Evolutionary conservation across 1,139 yeast species (phyloP).

Genomic region (Yamadazyma kanchanaburiensis): DNA sequence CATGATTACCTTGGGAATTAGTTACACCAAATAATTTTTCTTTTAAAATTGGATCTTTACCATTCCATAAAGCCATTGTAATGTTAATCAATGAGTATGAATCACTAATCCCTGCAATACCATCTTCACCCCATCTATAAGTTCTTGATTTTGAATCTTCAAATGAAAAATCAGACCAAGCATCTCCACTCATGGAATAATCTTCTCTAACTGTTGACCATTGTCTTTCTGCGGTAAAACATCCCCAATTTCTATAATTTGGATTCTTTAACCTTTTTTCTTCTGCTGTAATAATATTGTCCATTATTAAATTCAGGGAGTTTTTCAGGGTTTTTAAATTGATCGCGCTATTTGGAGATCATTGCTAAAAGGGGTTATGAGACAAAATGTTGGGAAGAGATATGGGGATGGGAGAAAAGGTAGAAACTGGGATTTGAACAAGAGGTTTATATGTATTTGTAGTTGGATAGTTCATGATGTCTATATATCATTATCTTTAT

Average conservation of each 20-base stretch:
- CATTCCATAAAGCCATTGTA: constrained; percentile 90
- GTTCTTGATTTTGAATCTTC: constrained; percentile 82
- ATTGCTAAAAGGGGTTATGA: too few relatives aligned
- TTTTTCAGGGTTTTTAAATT: too few relatives aligned
- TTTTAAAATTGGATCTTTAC: constrained; percentile 78
- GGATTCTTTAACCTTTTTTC: constrained; percentile 62
- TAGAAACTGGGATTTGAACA: too few relatives aligned
- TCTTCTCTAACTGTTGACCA: constrained; percentile 97
- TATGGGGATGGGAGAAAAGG: too few relatives aligned
- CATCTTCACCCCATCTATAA: constrained; percentile 97
- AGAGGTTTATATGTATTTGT: too few relatives aligned
- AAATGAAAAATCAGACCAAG: constrained; percentile 90
- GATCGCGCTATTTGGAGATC: too few relatives aligned
- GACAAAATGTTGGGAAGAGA: too few relatives aligned
- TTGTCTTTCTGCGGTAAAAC: constrained; percentile 84
- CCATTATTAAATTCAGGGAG: too few relatives aligned
- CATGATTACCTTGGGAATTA: constrained; percentile 93
- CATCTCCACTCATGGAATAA: constrained; percentile 83
- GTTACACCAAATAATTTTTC: constrained; percentile 89
- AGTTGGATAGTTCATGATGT: too few relatives aligned
- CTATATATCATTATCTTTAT: too few relatives aligned
- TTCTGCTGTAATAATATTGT: constrained; percentile 59
- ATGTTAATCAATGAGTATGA: constrained; percentile 77
- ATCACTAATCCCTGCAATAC: constrained; percentile 88
- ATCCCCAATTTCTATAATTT: constrained; percentile 87